Evolutionary conservation across 1,284 basidiomycete genomes (phyloP).

Genomic region (Xerocomus amazonicus): DNA sequence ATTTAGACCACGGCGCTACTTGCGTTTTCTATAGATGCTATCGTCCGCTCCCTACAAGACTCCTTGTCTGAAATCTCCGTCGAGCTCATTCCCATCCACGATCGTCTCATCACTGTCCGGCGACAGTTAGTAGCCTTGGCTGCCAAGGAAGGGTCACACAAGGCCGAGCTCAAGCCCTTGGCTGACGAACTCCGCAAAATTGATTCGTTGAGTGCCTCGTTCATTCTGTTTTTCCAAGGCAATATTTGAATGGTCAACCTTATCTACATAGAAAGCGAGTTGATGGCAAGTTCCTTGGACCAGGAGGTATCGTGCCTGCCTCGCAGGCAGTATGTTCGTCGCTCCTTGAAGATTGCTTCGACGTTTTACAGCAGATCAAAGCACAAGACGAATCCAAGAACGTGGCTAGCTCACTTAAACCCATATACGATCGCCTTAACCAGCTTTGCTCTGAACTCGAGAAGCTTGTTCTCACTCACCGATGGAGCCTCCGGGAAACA

Average conservation of each 20-base stretch:
- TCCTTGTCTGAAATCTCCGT: slow-evolving; percentile 82
- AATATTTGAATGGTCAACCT: slow-evolving; percentile 1
- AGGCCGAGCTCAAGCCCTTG: slow-evolving; percentile 85
- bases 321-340: slow-evolving; percentile 90
- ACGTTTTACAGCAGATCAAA: slow-evolving; percentile 94
- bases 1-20: not conserved
- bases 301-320: slow-evolving; percentile 85
- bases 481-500: slow-evolving; percentile 97
- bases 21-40: slow-evolving; percentile 53
- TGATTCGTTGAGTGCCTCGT: slow-evolving; percentile 76
- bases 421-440: slow-evolving; percentile 90
- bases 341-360: slow-evolving; percentile 94
- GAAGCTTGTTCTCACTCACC: slow-evolving; percentile 88
- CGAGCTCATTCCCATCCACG: slow-evolving; percentile 87
- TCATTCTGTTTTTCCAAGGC: slow-evolving; percentile 25
- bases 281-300: slow-evolving; percentile 94
- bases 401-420: slow-evolving; percentile 83
- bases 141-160: slow-evolving; percentile 80
- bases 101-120: slow-evolving; percentile 84
- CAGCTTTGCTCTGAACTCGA: slow-evolving; percentile 88
- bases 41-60: slow-evolving; percentile 75
- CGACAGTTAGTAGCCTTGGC: slow-evolving; percentile 88
- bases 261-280: slow-evolving; percentile 70
- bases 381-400: slow-evolving; percentile 92
- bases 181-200: slow-evolving; percentile 94